Percentiles rank a stretch among this genome's conserved stretches.
Conservation (phyloP, 108 stramenopile genomes). For the Cyclotella distinguenda region DNA sequence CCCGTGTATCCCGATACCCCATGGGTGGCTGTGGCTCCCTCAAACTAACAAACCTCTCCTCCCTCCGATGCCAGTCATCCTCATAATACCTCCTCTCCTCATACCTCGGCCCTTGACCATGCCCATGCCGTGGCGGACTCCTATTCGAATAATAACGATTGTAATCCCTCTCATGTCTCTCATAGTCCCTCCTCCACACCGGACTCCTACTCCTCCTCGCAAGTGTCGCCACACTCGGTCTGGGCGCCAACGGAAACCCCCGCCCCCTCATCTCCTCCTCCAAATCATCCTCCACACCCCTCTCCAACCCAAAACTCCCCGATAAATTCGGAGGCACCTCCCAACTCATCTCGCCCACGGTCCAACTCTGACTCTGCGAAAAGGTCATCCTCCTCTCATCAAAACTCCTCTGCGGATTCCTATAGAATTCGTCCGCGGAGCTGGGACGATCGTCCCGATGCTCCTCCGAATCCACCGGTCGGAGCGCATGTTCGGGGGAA, state of each 20-base stretch:
- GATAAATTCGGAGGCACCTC: conserved; percentile 18
- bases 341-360: conserved; percentile 10
- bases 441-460: too few relatives aligned
- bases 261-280: conserved; percentile 3
- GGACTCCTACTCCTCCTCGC: not conserved
- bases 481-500: not conserved
- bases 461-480: too few relatives aligned
- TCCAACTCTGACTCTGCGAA: not conserved
- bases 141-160: too few relatives aligned
- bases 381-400: not conserved
- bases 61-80: not conserved
- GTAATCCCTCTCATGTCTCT: not conserved
- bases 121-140: too few relatives aligned
- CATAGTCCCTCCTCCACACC: not conserved
- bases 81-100: conserved; percentile 1
- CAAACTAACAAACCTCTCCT: not conserved
- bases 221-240: not conserved
- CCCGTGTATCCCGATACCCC: too few relatives aligned
- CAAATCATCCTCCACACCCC: not conserved
- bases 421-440: too few relatives aligned
- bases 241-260: not conserved
- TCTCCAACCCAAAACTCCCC: not conserved
- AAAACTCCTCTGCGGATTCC: too few relatives aligned
- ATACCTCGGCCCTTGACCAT: too few relatives aligned
- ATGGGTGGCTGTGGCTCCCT: not conserved